A percentile compares a stretch with the other conserved stretches of the same genome.
These are phyloP conservation scores for Aspergillus carlsbadensis DNA, from an alignment of 495 filamentous ascomycete genomes.

Conservation along the genomic window DNA sequence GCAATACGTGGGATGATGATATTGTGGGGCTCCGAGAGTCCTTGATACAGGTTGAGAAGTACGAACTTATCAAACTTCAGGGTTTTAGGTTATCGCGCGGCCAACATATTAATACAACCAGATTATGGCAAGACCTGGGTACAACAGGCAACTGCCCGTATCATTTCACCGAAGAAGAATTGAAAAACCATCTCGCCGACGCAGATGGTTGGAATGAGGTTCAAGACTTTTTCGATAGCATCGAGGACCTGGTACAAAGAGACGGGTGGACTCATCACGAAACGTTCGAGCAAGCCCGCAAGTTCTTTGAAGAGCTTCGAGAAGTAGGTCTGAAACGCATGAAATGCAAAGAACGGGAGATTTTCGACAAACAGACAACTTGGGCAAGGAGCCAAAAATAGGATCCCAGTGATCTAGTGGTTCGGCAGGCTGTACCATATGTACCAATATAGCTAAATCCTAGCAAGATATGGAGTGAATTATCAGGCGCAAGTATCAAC, in stretches of 20 bases:
- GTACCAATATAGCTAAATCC: no score
- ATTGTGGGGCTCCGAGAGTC: conserved; percentile 33
- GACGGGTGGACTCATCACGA: conserved; percentile 38
- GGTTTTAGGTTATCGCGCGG: neutral
- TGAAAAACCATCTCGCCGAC: conserved; percentile 26
- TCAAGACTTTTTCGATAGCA: conserved; percentile 33
- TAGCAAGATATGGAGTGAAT: no score
- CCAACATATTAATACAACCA: conserved; percentile 11
- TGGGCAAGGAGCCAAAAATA: conserved; percentile 1
- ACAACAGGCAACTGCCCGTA: conserved; percentile 27
- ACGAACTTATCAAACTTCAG: neutral
- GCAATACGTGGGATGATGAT: conserved; percentile 37
- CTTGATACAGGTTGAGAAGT: conserved; percentile 29
- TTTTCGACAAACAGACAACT: neutral
- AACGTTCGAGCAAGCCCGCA: conserved; percentile 21
- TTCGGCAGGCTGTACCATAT: no score
- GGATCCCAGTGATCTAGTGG: no score
- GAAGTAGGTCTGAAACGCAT: neutral
- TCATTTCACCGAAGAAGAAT: conserved; percentile 31
- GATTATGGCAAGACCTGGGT: conserved; percentile 30
- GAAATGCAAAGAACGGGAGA: neutral
- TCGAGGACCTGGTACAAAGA: conserved; percentile 31
- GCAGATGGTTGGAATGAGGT: conserved; percentile 38
- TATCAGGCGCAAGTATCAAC: no score
- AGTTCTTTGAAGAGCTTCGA: neutral